Conservation (phyloP, 176 grass and related monocot species). For the Avena atlantica region DNA sequence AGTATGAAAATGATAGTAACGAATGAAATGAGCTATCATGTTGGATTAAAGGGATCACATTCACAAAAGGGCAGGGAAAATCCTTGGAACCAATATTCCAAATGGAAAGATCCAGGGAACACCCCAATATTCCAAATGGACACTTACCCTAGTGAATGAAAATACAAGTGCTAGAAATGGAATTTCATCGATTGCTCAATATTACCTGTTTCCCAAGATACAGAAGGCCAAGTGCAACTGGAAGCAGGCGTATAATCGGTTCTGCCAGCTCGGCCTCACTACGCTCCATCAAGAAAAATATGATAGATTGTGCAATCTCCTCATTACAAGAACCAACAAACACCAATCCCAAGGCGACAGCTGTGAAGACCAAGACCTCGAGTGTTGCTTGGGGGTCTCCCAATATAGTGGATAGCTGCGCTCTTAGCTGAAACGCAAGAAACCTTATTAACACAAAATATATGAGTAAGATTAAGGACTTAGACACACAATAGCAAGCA, state of each 20-base stretch:
- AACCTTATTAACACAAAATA: slow-evolving; percentile 44
- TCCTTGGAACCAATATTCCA: slow-evolving; percentile 20
- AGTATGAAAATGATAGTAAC: not conserved
- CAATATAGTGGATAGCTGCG: slow-evolving; percentile 72
- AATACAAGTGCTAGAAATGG: not conserved
- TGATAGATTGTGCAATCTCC: slow-evolving; percentile 95
- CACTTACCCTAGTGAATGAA: not conserved
- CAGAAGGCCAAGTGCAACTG: slow-evolving; percentile 92
- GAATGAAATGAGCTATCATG: not conserved
- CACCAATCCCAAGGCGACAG: slow-evolving; percentile 82
- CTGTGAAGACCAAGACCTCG: slow-evolving; percentile 90
- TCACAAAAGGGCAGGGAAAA: not conserved
- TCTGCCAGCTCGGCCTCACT: slow-evolving; percentile 83
- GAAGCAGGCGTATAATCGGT: slow-evolving; percentile 81
- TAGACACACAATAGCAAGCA: not conserved
- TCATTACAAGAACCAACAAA: slow-evolving; percentile 98
- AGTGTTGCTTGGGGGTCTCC: slow-evolving; percentile 80
- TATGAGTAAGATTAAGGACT: not conserved
- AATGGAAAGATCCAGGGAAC: not conserved
- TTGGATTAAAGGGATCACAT: not conserved
- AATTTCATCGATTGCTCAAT: not conserved
- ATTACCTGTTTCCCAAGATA: slow-evolving; percentile 98
- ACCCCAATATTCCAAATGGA: slow-evolving; percentile 3
- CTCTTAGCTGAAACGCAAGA: slow-evolving; percentile 66
- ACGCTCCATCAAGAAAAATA: slow-evolving; percentile 91